Evolutionary conservation across 139 green algal species (phyloP).

Genomic region (Asterochloris sp.): DNA sequence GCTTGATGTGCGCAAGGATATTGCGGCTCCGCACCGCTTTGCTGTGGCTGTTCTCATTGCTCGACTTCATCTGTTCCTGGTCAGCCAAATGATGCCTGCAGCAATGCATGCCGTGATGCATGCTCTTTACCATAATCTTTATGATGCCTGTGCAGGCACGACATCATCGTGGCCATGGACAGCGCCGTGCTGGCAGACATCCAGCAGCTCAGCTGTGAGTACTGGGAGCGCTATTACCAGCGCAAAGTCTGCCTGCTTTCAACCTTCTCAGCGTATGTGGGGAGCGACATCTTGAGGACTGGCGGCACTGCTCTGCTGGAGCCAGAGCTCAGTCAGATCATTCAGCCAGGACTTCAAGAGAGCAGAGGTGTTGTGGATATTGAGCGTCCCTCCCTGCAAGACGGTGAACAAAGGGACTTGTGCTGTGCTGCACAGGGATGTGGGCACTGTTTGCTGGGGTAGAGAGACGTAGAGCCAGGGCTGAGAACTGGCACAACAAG

Average conservation of each 20-base stretch:
- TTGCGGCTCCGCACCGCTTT: neutral
- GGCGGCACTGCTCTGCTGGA: slow-evolving; percentile 29
- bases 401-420: neutral
- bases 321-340: slow-evolving; percentile 13
- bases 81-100: neutral
- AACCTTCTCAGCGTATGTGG: slow-evolving; percentile 24
- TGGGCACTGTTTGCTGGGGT: neutral
- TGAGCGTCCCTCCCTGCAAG: neutral
- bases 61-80: neutral
- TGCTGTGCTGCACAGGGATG: neutral
- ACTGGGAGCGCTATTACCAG: slow-evolving; percentile 17
- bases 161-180: slow-evolving; percentile 32
- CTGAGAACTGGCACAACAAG: neutral
- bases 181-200: slow-evolving; percentile 13
- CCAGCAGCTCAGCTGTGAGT: slow-evolving; percentile 8
- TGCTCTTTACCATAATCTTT: neutral
- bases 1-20: neutral
- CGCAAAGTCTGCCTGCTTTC: slow-evolving; percentile 24
- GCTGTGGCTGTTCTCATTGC: neutral
- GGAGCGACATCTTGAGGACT: slow-evolving; percentile 14
- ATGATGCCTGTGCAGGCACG: neutral
- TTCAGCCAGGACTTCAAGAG: slow-evolving; percentile 12
- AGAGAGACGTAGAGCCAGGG: too few species aligned
- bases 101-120: neutral
- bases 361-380: neutral